Evolutionary conservation across 140 eudicot genomes (phyloP).

Genomic region (Flaveria floridana): DNA sequence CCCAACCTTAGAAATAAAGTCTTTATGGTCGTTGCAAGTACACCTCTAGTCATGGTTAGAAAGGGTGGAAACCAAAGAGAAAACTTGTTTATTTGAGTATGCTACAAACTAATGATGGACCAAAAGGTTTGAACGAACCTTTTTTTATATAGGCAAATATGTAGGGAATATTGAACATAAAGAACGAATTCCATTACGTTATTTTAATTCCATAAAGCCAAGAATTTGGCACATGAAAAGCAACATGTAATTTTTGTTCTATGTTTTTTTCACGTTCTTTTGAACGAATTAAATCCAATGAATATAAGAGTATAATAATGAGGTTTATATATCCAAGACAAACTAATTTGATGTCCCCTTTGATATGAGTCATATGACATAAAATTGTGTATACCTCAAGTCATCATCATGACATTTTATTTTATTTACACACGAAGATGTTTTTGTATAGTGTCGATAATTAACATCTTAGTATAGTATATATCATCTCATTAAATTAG

Average conservation of each 20-base stretch:
- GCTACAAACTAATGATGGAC: not conserved
- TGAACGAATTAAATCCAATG: constrained; percentile 24
- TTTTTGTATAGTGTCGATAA: too few relatives aligned
- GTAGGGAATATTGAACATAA: not conserved
- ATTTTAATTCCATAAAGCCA: constrained; percentile 6
- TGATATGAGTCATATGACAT: too few relatives aligned
- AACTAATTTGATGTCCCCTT: too few relatives aligned
- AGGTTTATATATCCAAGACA: too few relatives aligned
- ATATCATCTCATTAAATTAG: too few relatives aligned
- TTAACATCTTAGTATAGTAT: too few relatives aligned
- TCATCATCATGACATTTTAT: too few relatives aligned
- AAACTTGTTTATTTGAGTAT: not conserved
- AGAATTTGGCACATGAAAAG: constrained; percentile 34
- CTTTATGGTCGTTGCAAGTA: constrained; percentile 27
- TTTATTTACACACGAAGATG: too few relatives aligned
- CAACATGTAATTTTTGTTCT: not conserved
- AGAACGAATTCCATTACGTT: constrained; percentile 25
- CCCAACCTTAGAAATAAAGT: constrained; percentile 16
- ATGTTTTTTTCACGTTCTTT: not conserved
- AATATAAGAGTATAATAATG: constrained; percentile 18
- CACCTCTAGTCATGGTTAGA: constrained; percentile 29
- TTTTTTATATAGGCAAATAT: constrained; percentile 18
- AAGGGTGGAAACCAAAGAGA: constrained; percentile 7
- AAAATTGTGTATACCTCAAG: too few relatives aligned
- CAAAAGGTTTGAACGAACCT: not conserved